A percentile compares a stretch with the other conserved stretches of the same genome.
phyloP scores from a whole-genome alignment of 2,329 filamentous ascomycete genomes.

The Chrysoporthe deuterocubensis region DNA sequence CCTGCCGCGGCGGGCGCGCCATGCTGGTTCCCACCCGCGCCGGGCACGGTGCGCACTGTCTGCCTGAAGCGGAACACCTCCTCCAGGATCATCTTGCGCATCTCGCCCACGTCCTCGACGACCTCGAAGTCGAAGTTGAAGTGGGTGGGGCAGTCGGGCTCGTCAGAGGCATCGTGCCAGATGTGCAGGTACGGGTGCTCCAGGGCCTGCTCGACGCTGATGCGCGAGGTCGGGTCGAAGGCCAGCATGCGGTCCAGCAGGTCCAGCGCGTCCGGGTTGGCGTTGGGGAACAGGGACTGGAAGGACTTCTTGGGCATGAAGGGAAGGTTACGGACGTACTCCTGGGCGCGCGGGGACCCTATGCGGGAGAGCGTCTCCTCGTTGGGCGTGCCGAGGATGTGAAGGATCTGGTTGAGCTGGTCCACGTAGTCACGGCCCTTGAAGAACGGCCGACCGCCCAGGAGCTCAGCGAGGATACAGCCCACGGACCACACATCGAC shows the following conservation, averaged over 20 bases:
- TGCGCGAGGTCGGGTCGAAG: conserved; percentile 91
- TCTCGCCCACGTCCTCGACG: conserved; percentile 91
- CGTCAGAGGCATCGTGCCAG: conserved; percentile 97
- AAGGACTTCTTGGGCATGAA: conserved; percentile 95
- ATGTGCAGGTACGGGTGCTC: conserved; percentile 97
- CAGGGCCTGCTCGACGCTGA: conserved; percentile 91
- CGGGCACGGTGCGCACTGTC: conserved; percentile 56
- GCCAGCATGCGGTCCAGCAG: conserved; percentile 96
- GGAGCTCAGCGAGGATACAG: conserved; percentile 93
- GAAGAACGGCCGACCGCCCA: conserved; percentile 97
- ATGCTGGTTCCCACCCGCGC: conserved; percentile 35
- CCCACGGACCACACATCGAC: conserved; percentile 99
- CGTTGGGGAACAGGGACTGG: conserved; percentile 84
- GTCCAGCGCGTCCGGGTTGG: conserved; percentile 94
- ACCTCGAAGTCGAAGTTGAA: conserved; percentile 99
- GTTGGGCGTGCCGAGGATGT: conserved; percentile 95
- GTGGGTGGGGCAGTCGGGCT: conserved; percentile 88
- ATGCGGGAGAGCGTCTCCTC: conserved; percentile 94
- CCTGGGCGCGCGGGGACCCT: conserved; percentile 91
- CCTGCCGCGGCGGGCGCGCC: conserved; percentile 41
- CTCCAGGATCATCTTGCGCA: conserved; percentile 97
- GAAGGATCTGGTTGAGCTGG: conserved; percentile 98
- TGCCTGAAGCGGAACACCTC: conserved; percentile 88
- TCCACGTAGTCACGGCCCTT: conserved; percentile 99
- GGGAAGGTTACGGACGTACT: conserved; percentile 96